These are phyloP conservation scores for Hypomontagnella monticulosa DNA, from an alignment of 495 filamentous ascomycete species.

Conservation along the genomic window DNA sequence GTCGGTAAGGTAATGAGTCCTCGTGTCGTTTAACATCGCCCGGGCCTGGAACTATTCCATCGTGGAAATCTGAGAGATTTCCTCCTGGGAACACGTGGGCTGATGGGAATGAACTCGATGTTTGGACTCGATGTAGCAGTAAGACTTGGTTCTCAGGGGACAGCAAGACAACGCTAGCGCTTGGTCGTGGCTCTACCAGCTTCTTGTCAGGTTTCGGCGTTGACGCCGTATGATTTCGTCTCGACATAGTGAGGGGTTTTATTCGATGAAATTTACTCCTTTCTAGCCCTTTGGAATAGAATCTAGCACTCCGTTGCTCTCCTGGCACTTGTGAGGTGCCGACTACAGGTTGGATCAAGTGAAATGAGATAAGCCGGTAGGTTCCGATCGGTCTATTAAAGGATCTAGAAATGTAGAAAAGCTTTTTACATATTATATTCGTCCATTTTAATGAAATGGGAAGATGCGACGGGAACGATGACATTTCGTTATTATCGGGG, in stretches of 20 bases:
- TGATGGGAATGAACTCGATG: constrained; percentile 84
- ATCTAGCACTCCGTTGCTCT: background rate
- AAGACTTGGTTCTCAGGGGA: constrained; percentile 88
- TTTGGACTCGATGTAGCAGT: constrained; percentile 84
- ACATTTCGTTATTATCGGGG: constrained; percentile 10
- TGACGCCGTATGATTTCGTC: constrained; percentile 7
- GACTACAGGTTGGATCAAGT: background rate
- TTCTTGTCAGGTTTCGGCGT: constrained; percentile 13
- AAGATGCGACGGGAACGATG: background rate
- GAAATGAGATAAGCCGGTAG: constrained; percentile 10
- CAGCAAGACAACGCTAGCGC: constrained; percentile 78
- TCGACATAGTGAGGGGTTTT: background rate
- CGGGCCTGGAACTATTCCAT: constrained; percentile 66
- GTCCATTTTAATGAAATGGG: background rate
- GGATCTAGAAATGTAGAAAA: background rate
- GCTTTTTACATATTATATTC: background rate
- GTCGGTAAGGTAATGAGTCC: constrained; percentile 74
- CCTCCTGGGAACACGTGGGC: constrained; percentile 98
- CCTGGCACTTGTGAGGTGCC: background rate
- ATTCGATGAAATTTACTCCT: background rate
- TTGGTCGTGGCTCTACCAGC: constrained; percentile 34
- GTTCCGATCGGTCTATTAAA: background rate
- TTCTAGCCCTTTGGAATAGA: background rate
- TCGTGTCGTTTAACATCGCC: constrained; percentile 63
- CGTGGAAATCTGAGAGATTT: constrained; percentile 75